These are phyloP conservation scores for Crucihimalaya himalaica DNA, from an alignment of 345 rosid species.

Conservation along the genomic window DNA sequence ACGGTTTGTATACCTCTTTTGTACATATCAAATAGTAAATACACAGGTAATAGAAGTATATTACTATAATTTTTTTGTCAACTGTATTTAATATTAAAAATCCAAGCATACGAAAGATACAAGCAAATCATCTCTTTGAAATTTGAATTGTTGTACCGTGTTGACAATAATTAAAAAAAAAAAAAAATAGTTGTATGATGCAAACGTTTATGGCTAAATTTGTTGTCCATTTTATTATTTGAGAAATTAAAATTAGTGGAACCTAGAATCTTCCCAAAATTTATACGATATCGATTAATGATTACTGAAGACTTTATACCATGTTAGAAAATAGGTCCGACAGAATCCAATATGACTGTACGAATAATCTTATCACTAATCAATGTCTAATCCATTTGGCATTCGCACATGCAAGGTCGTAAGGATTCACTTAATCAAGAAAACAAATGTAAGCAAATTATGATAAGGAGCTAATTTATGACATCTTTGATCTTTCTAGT, in stretches of 20 bases:
- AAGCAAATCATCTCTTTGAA: background rate
- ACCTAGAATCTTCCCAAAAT: background rate
- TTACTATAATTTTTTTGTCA: background rate
- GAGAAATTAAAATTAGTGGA: background rate
- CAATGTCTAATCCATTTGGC: background rate
- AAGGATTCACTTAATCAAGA: constrained; percentile 9
- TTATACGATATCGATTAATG: background rate
- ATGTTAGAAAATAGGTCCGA: background rate
- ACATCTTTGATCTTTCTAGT: background rate
- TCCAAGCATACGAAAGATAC: background rate
- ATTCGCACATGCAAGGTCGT: background rate
- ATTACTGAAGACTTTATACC: background rate
- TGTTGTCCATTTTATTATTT: background rate
- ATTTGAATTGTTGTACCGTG: constrained; percentile 9
- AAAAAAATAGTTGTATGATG: too few relatives aligned
- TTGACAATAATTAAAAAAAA: too few relatives aligned
- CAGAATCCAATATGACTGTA: background rate
- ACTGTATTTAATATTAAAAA: background rate
- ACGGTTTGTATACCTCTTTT: background rate
- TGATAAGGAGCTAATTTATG: background rate
- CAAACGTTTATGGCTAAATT: background rate
- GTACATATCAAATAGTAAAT: background rate
- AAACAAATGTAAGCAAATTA: background rate
- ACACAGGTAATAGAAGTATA: background rate
- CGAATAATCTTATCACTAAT: background rate